These are phyloP conservation scores for Medicago arabica DNA, from an alignment of 306 rosid species.

Conservation along the genomic window DNA sequence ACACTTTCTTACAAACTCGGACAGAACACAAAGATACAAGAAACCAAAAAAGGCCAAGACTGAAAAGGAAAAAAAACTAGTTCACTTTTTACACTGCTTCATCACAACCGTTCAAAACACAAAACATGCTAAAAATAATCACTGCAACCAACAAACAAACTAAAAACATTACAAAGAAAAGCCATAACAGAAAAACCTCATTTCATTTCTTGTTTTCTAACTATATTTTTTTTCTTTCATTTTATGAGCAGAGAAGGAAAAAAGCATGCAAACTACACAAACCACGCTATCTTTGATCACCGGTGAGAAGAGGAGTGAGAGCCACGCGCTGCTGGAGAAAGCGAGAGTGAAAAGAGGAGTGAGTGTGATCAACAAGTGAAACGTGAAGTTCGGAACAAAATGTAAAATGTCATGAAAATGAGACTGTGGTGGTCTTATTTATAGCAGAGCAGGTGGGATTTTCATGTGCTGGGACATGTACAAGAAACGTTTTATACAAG, in stretches of 20 bases:
- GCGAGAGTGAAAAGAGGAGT: no score
- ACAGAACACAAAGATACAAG: not conserved
- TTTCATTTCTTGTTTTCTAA: not conserved
- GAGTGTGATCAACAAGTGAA: no score
- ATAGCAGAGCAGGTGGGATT: no score
- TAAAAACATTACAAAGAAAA: not conserved
- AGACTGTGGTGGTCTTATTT: no score
- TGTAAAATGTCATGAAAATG: no score
- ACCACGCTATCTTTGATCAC: not conserved
- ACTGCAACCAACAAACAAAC: not conserved
- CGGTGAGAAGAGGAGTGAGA: no score
- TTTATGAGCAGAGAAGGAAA: not conserved
- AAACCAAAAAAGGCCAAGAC: not conserved
- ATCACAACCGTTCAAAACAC: not conserved
- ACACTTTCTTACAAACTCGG: conserved; percentile 11
- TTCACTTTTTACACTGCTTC: not conserved
- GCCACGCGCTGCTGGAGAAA: no score
- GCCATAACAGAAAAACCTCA: not conserved
- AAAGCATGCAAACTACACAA: not conserved
- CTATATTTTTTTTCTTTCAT: not conserved
- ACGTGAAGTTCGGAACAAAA: no score
- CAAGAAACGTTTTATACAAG: no score
- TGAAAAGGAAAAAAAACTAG: not conserved
- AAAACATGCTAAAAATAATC: not conserved
- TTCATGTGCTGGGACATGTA: no score